Evolutionary conservation across 2,329 filamentous ascomycete species (phyloP).

Genomic region (Venturia pyrina): DNA sequence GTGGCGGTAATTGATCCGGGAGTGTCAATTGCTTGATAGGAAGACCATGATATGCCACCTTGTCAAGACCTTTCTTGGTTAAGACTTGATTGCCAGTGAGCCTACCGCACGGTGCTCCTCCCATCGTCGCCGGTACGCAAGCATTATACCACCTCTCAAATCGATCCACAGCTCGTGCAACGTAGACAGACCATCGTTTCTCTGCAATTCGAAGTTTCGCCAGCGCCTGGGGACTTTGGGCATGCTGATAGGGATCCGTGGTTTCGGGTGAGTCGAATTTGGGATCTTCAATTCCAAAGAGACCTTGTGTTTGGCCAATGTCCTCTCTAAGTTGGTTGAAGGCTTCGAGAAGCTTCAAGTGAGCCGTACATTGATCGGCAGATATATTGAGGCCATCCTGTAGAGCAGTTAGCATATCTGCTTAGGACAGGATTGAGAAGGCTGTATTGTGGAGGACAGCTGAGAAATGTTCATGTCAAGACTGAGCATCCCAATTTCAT

Average conservation of each 20-base stretch:
- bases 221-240: slow-evolving; percentile 22
- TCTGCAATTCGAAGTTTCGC: slow-evolving; percentile 48
- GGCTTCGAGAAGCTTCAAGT: slow-evolving; percentile 62
- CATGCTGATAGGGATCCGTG: slow-evolving; percentile 19
- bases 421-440: background rate
- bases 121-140: slow-evolving; percentile 26
- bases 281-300: slow-evolving; percentile 46
- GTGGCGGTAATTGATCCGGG: slow-evolving; percentile 42
- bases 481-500: background rate
- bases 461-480: too few relatives aligned
- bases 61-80: slow-evolving; percentile 23
- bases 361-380: slow-evolving; percentile 56
- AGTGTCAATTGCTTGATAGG: slow-evolving; percentile 27
- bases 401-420: background rate
- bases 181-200: slow-evolving; percentile 64
- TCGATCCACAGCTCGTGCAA: slow-evolving; percentile 57
- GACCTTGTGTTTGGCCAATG: slow-evolving; percentile 54
- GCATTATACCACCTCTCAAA: slow-evolving; percentile 57
- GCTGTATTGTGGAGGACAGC: too few relatives aligned
- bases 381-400: slow-evolving; percentile 21
- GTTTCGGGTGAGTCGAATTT: slow-evolving; percentile 1
- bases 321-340: slow-evolving; percentile 58
- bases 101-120: slow-evolving; percentile 21
- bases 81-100: slow-evolving; percentile 16
- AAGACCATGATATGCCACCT: slow-evolving; percentile 16